Evolutionary conservation across 257 asterid species (phyloP), one percentile per base, ranked within the genome.

Genomic region (Avicennia marina): DNA sequence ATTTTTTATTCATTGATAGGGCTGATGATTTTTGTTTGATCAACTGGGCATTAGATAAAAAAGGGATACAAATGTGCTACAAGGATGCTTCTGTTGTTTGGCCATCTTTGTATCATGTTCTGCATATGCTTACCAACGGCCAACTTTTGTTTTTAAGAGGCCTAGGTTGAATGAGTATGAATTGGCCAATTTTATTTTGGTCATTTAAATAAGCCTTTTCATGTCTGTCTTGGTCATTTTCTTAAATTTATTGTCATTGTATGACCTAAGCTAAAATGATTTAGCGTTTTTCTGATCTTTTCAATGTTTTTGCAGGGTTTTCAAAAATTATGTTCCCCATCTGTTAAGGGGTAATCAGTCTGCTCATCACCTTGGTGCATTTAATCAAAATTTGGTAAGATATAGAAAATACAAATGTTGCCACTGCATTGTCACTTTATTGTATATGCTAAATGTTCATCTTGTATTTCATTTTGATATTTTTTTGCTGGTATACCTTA

Each of bases 281-380:
- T 44, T 38, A 36, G 10, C 32, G 24, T 56, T 43, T 58, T 54
- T 57, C 16, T 32, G 32, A 18, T 68, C 47, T 29, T 62, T 39
- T 65, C 40, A 62, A 34, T 56, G 26, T 45, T 61, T 29, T 65
- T 74, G 63, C 86, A 88, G 98, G 98, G 93, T 84, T 67, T 91
- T 88, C 79, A 83, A 80, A 72, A 85, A 85, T 75, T 72, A 79
- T 69, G 68, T 91, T 69, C 95, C 90, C 41, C 78, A 76, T 60
- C 46, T 91, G 62, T 71, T 91, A 61, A 72, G 68, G 77, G 78
- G 80, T 43, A 70, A 73, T 49, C 82, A 63, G 67, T 73, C 88
- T 39, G 69, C 83, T 54, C 73, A 69, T 62, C 76, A 74, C 43
- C 72, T 91, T 70, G 61, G 70, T 67, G 71, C 84, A 32, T 52